Conservation (phyloP, 2,329 filamentous ascomycete species). For the Bipolaris sorokiniana region DNA sequence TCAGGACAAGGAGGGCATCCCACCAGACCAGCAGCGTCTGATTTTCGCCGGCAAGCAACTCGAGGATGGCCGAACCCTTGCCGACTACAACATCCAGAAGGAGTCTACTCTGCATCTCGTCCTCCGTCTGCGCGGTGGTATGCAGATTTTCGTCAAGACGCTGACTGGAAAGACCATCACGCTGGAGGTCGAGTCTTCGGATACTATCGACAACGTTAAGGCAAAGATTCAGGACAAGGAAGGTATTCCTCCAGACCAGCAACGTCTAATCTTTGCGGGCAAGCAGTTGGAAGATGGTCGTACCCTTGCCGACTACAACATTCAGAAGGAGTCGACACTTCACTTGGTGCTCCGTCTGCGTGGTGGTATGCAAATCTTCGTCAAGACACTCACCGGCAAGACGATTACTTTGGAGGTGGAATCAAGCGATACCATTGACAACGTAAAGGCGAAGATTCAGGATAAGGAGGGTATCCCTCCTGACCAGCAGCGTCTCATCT, state of each 20-base stretch:
- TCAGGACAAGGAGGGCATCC: slow-evolving; percentile 66
- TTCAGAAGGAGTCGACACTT: slow-evolving; percentile 89
- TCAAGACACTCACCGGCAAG: slow-evolving; percentile 74
- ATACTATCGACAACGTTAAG: slow-evolving; percentile 97
- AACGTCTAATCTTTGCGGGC: slow-evolving; percentile 93
- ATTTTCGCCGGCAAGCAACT: slow-evolving; percentile 66
- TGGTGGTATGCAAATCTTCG: slow-evolving; percentile 72
- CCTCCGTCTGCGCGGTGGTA: slow-evolving; percentile 71
- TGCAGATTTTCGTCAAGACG: slow-evolving; percentile 69
- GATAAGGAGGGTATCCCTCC: slow-evolving; percentile 83
- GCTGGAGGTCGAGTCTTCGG: slow-evolving; percentile 71
- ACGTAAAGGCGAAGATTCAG: slow-evolving; percentile 90
- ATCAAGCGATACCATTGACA: slow-evolving; percentile 89
- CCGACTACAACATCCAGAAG: slow-evolving; percentile 64
- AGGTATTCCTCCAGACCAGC: slow-evolving; percentile 93
- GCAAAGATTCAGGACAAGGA: slow-evolving; percentile 98
- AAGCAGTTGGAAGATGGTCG: slow-evolving; percentile 97
- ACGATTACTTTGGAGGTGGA: slow-evolving; percentile 94
- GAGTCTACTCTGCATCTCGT: slow-evolving; percentile 75
- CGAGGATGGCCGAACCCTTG: slow-evolving; percentile 62
- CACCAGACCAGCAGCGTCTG: slow-evolving; percentile 63
- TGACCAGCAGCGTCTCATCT: slow-evolving; percentile 92
- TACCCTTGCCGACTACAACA: slow-evolving; percentile 91
- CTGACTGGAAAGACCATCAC: slow-evolving; percentile 70
- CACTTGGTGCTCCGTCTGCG: slow-evolving; percentile 86